These are phyloP conservation scores for Trichosporon faecale DNA, from an alignment of 1,284 basidiomycete genomes.

Conservation along the genomic window DNA sequence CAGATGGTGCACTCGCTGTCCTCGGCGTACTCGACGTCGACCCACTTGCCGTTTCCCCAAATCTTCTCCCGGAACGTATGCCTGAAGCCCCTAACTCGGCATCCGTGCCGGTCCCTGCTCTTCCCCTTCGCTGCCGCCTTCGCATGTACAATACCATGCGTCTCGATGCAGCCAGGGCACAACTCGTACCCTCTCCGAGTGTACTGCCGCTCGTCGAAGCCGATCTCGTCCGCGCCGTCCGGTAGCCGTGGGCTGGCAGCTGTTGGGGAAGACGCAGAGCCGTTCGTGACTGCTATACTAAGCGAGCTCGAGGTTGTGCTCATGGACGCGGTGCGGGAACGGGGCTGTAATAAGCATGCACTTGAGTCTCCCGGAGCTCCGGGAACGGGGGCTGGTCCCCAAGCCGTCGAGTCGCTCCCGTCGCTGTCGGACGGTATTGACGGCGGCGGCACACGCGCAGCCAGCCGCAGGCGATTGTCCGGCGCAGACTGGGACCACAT, in stretches of 20 bases:
- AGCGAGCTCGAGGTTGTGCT: background rate
- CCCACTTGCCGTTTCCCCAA: constrained; percentile 77
- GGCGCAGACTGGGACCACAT: constrained; percentile 41
- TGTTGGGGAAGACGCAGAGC: constrained; percentile 26
- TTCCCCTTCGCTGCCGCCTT: constrained; percentile 34
- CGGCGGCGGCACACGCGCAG: constrained; percentile 16
- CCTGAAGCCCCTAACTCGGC: constrained; percentile 57
- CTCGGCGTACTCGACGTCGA: constrained; percentile 68
- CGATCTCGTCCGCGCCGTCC: background rate
- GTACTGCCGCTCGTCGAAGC: constrained; percentile 34
- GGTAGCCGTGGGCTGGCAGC: background rate
- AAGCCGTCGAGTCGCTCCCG: constrained; percentile 20
- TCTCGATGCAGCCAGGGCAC: constrained; percentile 71
- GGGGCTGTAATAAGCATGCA: background rate
- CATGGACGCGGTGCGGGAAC: constrained; percentile 30
- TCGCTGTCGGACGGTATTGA: background rate
- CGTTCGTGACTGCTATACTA: constrained; percentile 23
- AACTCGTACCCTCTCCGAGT: constrained; percentile 67
- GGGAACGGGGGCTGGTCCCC: background rate
- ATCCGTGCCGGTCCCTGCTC: constrained; percentile 46
- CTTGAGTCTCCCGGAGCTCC: background rate
- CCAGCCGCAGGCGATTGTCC: constrained; percentile 26
- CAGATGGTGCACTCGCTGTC: constrained; percentile 73
- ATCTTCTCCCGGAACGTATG: constrained; percentile 81
- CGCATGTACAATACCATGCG: constrained; percentile 71